phyloP scores from a whole-genome alignment of 768 basidiomycete species.

The Saitozyma sp. region DNA sequence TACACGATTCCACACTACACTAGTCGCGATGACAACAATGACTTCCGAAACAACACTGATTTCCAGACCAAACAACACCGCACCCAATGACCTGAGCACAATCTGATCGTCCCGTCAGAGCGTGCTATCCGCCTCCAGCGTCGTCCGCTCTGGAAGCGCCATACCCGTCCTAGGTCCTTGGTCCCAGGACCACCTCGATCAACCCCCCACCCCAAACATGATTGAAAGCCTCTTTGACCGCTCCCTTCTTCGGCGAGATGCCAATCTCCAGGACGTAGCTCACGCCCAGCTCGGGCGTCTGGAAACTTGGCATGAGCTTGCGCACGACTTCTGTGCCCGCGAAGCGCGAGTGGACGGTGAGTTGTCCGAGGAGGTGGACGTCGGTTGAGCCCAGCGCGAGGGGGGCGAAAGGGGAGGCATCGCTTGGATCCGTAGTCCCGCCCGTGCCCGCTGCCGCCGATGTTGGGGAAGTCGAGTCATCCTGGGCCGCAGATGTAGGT shows the following conservation, averaged over 20 bases:
- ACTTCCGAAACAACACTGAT: too few species aligned
- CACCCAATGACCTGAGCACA: too few species aligned
- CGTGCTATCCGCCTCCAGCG: neutral
- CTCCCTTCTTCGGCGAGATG: slow-evolving; percentile 36
- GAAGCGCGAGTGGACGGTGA: slow-evolving; percentile 12
- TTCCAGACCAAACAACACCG: too few species aligned
- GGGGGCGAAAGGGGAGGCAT: slow-evolving; percentile 4
- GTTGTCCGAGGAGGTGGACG: slow-evolving; percentile 39
- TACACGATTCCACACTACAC: too few species aligned
- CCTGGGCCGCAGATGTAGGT: too few species aligned
- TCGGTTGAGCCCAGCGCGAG: slow-evolving; percentile 24
- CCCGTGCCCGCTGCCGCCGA: too few species aligned
- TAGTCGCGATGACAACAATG: too few species aligned
- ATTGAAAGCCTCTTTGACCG: slow-evolving; percentile 40
- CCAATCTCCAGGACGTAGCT: slow-evolving; percentile 43
- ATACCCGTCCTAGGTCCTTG: neutral
- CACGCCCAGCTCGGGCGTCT: slow-evolving; percentile 36
- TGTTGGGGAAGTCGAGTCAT: too few species aligned
- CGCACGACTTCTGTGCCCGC: slow-evolving; percentile 11
- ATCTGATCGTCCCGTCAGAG: too few species aligned
- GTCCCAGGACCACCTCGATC: slow-evolving; percentile 24
- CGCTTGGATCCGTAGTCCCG: too few species aligned
- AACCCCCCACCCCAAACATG: slow-evolving; percentile 49
- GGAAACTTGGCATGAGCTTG: slow-evolving; percentile 34
- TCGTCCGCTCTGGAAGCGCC: too few species aligned